Conservation (phyloP, 805 yeast species). For the Wickerhamomyces rabaulensis region DNA sequence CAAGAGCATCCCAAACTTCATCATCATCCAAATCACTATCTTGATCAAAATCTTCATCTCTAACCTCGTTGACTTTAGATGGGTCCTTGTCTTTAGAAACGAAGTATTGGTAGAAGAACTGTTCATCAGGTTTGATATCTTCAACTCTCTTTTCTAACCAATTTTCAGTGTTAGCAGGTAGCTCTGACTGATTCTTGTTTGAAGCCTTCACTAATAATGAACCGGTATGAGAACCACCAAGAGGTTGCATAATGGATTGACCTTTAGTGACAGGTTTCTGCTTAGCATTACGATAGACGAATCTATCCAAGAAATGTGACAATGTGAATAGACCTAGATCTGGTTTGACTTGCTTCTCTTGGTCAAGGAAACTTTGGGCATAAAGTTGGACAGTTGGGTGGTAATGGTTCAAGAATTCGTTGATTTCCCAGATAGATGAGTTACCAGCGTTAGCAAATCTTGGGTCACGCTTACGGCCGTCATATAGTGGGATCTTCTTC, state of each 20-base stretch:
- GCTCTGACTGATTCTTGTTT: conserved; percentile 32
- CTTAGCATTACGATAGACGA: conserved; percentile 91
- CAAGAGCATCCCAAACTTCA: conserved; percentile 78
- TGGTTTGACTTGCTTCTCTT: conserved; percentile 55
- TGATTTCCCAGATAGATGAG: conserved; percentile 83
- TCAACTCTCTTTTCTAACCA: conserved; percentile 66
- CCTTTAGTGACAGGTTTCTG: conserved; percentile 73
- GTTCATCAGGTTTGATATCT: conserved; percentile 80
- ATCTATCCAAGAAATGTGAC: conserved; percentile 88
- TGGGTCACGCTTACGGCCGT: conserved; percentile 91
- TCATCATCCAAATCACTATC: conserved; percentile 56
- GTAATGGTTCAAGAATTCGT: conserved; percentile 69
- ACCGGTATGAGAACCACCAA: conserved; percentile 79
- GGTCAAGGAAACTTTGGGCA: conserved; percentile 57
- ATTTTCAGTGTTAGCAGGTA: conserved; percentile 79
- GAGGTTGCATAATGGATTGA: conserved; percentile 94
- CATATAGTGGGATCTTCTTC: conserved; percentile 41
- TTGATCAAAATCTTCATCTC: conserved; percentile 32
- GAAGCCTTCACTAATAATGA: conserved; percentile 65
- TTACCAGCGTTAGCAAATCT: conserved; percentile 77
- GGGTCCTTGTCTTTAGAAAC: conserved; percentile 45
- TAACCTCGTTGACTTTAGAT: conserved; percentile 26
- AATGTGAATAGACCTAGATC: conserved; percentile 86
- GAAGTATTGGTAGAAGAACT: conserved; percentile 84
- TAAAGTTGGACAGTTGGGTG: conserved; percentile 89